Evolutionary conservation across 1,139 yeast genomes (phyloP), one percentile per base, ranked within the genome.

Genomic region (Magnusiomyces paraingens): DNA sequence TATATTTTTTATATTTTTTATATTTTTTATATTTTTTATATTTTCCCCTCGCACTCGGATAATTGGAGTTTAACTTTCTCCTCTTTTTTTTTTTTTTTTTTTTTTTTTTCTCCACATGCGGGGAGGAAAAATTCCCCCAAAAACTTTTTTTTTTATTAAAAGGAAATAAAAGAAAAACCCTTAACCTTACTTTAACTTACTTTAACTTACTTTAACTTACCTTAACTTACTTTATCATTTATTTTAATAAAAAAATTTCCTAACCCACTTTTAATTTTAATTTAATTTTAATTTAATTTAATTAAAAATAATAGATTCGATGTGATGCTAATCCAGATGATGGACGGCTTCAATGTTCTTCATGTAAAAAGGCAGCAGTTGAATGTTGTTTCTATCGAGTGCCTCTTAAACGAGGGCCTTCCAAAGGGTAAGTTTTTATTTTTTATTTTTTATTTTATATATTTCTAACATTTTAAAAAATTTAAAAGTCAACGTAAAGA

Each of bases 391-490:
- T 73, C 56, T 68, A 72, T 22, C 61, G 77, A 22, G 64, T 73
- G 20, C 77, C 76, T 51, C 66, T 72, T 64, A 73, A 73, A 57
- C 63, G 77, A 35, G 77, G 77, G 5, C 77, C 77, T 1, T 64
- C 74, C 10, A 72, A 71, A 56, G 68, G 73, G 53, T 56, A 55
- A 49, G 59, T 54, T 54, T 52, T 8, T 17, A 6, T 10, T 17
- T 47, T n/a, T 35, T 22, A 21, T 8, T 3, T 44, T 39, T 22
- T 58, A 59, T 48, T 57, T 59, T 49, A 58, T 57, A 38, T 61
- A 61, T 32, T 58, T 58, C 35, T 63, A 61, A 39, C 63, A 58
- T 59, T 42, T 40, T 40, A 40, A 61, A 57, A 43, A 46, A 59
- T 59, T 47, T 58, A 59, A 21, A 50, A 47, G 52, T 52, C 57